These are phyloP conservation scores for Yamadazyma takamatsuzukensis DNA, from an alignment of 805 yeast genomes.

Conservation along the genomic window DNA sequence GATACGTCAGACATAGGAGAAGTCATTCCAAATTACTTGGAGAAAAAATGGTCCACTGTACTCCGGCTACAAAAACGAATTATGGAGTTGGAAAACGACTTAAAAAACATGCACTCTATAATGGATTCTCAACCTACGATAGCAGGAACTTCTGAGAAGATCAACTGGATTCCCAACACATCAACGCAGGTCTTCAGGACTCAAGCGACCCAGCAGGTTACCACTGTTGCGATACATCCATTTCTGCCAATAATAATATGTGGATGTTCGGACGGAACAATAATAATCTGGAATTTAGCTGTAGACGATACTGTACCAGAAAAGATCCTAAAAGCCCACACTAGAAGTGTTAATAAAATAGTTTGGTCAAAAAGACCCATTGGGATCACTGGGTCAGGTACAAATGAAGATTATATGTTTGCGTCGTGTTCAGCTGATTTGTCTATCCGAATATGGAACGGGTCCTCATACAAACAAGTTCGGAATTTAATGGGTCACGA, in stretches of 20 bases:
- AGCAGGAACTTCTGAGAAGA: slow-evolving; percentile 16
- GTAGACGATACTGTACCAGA: slow-evolving; percentile 56
- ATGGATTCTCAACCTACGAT: slow-evolving; percentile 28
- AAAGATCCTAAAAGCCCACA: slow-evolving; percentile 67
- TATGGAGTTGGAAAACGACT: slow-evolving; percentile 63
- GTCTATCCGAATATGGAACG: slow-evolving; percentile 69
- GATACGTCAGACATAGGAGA: slow-evolving; percentile 9
- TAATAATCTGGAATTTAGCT: slow-evolving; percentile 66
- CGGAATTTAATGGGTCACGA: slow-evolving; percentile 81
- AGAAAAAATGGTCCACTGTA: slow-evolving; percentile 86
- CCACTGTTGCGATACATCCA: slow-evolving; percentile 71
- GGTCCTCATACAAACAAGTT: slow-evolving; percentile 46
- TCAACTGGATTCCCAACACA: slow-evolving; percentile 62
- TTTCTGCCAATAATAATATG: slow-evolving; percentile 58
- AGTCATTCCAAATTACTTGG: slow-evolving; percentile 44
- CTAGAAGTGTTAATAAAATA: slow-evolving; percentile 60
- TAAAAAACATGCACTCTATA: slow-evolving; percentile 45
- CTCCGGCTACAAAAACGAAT: slow-evolving; percentile 72
- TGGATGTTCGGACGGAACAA: slow-evolving; percentile 69
- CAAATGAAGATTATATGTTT: slow-evolving; percentile 22
- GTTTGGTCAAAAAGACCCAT: slow-evolving; percentile 47
- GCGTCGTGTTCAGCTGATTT: slow-evolving; percentile 54
- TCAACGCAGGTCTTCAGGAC: slow-evolving; percentile 45
- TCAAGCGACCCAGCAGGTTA: slow-evolving; percentile 54
- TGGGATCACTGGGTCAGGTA: slow-evolving; percentile 18